These are phyloP conservation scores for Sanghuangporus weigelae DNA, from an alignment of 1,284 basidiomycete species.

Conservation along the genomic window DNA sequence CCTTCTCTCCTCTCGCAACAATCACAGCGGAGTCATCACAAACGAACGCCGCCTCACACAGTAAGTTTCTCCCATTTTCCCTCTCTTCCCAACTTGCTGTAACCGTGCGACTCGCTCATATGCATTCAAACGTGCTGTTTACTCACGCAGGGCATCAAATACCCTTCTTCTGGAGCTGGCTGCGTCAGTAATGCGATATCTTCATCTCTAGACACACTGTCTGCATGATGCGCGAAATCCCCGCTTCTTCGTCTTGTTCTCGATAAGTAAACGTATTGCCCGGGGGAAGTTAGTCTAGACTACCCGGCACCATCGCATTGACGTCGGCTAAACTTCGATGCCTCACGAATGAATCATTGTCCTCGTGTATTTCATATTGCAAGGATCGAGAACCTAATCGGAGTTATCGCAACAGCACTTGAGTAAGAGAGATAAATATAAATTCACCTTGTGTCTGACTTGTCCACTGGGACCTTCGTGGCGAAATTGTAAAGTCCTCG, in stretches of 20 bases:
- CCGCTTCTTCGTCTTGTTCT: background rate
- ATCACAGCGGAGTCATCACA: constrained; percentile 9
- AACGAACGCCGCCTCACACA: constrained; percentile 12
- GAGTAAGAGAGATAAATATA: background rate
- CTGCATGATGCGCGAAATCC: background rate
- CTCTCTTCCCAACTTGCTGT: background rate
- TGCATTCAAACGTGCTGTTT: background rate
- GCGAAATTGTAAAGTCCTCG: background rate
- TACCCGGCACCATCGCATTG: background rate
- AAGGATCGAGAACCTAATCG: background rate
- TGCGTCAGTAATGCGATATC: background rate
- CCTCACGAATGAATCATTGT: background rate
- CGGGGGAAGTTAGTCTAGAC: background rate
- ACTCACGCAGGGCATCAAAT: constrained; percentile 7
- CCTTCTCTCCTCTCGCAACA: constrained; percentile 14
- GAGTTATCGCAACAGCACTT: constrained; percentile 1
- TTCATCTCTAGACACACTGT: background rate
- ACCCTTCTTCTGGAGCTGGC: constrained; percentile 14
- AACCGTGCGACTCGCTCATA: background rate
- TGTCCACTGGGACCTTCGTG: background rate
- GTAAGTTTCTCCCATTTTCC: background rate
- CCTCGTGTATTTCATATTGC: background rate
- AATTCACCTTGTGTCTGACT: background rate
- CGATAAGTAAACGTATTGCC: background rate
- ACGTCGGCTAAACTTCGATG: background rate